Base-by-base conservation (phyloP, 345 rosid genomes). In the Populus simonii region DNA sequence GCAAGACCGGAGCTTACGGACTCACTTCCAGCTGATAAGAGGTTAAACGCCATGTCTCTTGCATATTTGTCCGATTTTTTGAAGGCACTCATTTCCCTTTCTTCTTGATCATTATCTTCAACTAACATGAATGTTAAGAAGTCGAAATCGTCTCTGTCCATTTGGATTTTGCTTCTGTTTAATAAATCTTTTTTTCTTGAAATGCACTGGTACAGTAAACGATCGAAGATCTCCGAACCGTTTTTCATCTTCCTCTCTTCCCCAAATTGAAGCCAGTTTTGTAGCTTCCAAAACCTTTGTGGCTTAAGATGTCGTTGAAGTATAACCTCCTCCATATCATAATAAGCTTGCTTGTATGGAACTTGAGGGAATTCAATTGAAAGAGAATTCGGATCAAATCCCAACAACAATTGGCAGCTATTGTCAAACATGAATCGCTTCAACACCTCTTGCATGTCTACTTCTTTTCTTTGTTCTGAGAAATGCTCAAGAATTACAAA, bases 401-500 rank as follows among this genome's bases (percentile, higher is more conserved):
- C 83, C 1, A 57, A 11, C 1, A 63, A 45, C 29, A 81, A 2
- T 3, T 45, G 18, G 39, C 66, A 12, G 39, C 3, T 38, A 55
- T 18, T 3, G 17, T 80, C 78, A 22, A 69, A 70, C 6, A n/a
- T 17, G 45, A 22, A 70, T 6, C 79, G 39, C 33, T 17, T n/a
- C 35, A 79, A 65, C 76, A 79, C 41, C n/a, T 81, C 79, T 27
- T 81, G 79, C 72, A 79, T 65, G 74, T 81, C 76, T 27, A 81
- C 57, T 25, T 55, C 67, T 0, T 7, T 8, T 17, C 41, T 68
- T 13, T 47, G 35, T n/a, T 17, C 1, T 0, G 76, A 69, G 23
- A 31, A 79, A 22, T 57, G 59, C 2, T 79, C 79, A 0, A 81
- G 66, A 17, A 84, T 39, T 61, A 66, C 51, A 29, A 84, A 29